Evolutionary conservation across 805 yeast genomes (phyloP), one percentile per base, ranked within the genome.

Genomic region (Priceomyces fermenticarens): DNA sequence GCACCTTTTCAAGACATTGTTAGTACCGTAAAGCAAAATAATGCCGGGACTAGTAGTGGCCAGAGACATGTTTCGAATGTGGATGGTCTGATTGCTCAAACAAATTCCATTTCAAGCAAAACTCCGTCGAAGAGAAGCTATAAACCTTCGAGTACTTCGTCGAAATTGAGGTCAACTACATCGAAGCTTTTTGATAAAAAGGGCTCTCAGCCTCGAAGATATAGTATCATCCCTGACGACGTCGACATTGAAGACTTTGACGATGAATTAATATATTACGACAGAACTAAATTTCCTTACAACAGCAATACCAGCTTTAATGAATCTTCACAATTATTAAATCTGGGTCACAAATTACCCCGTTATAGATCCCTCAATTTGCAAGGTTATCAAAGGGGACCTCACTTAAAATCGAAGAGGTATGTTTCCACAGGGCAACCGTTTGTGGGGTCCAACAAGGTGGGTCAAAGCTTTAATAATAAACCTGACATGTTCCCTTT

Each of bases 151-250:
- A 57, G 60, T 2, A 48, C 72, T 0, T 61, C 68, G 1, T 67
- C 73, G 1, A 79, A 73, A 38, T 62, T 80, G 34, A 60, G 85
- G 31, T 79, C 89, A 2, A 83, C 88, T 1, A 82, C 89, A 0
- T 83, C 89, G 1, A 81, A 82, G 46, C 62, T 85, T 4, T 85
- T 85, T 58, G 91, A 85, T 51, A 75, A 79, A 10, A 83, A 79
- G 49, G 89, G 88, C 1, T 78, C 83, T 0, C 85, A 81, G 35
- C 79, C 88, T 4, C 70, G 90, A 53, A 65, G 89, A 27, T 84
- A 85, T 52, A 81, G 89, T 14, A 86, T 85, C 14, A 76, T 80
- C 2, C 85, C 85, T 0, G 84, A 80, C 52, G 81, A 80, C 54
- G 72, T 69, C 13, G 80, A 73, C 46, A 70, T 71, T 32, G 83